phyloP scores from a whole-genome alignment of 371 early-diverging fungal species.

The Mucor sp. region DNA sequence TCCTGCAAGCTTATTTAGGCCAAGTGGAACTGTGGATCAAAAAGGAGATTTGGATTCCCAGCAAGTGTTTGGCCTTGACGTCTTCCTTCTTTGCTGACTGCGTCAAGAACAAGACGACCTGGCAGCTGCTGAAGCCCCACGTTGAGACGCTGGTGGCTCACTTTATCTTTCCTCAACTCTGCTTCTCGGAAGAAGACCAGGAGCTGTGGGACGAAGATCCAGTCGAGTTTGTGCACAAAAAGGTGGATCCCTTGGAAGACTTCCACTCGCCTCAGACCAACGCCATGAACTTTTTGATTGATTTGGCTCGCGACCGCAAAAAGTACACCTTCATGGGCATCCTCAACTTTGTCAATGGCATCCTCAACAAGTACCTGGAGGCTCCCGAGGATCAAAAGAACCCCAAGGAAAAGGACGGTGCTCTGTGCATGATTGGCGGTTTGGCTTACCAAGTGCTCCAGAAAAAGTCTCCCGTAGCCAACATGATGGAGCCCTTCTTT shows the following conservation, averaged over 20 bases:
- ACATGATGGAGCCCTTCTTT: constrained; percentile 81
- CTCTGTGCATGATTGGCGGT: constrained; percentile 79
- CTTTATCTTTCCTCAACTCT: constrained; percentile 89
- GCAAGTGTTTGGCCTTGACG: constrained; percentile 54
- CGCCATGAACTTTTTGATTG: constrained; percentile 72
- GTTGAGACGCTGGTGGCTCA: constrained; percentile 72
- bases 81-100: constrained; percentile 66
- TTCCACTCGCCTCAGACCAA: constrained; percentile 74
- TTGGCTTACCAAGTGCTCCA: constrained; percentile 65
- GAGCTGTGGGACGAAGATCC: constrained; percentile 90
- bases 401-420: constrained; percentile 84
- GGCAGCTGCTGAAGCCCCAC: constrained; percentile 86
- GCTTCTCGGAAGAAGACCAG: constrained; percentile 81
- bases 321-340: constrained; percentile 80
- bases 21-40: constrained; percentile 76
- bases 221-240: constrained; percentile 89
- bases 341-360: constrained; percentile 72
- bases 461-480: constrained; percentile 67
- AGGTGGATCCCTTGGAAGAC: constrained; percentile 80
- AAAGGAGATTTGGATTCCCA: constrained; percentile 66
- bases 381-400: constrained; percentile 68
- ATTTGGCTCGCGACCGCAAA: constrained; percentile 76
- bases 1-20: constrained; percentile 75
- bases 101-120: constrained; percentile 83
- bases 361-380: constrained; percentile 62